Conservation (phyloP, 164 flowering plant species). For the Kalanchoe fedtschenkoi region DNA sequence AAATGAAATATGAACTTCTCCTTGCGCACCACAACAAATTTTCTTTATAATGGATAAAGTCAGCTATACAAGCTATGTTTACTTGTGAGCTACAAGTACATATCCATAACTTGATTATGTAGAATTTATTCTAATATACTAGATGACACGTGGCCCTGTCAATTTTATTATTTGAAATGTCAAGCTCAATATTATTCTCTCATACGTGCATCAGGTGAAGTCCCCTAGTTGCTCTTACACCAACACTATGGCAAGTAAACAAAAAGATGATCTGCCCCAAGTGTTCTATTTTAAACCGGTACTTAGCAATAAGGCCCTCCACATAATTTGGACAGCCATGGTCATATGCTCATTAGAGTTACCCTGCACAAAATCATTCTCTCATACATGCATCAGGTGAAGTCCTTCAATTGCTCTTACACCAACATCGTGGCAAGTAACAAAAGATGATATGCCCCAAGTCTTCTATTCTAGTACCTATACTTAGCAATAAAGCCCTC, state of each 20-base stretch:
- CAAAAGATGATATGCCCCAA: conserved; percentile 97
- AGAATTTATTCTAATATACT: conserved; percentile 76
- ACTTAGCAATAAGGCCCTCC: conserved; percentile 62
- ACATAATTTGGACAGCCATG: conserved; percentile 70
- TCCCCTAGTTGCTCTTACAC: conserved; percentile 94
- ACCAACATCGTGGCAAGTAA: conserved; percentile 98
- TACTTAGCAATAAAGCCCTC: conserved; percentile 68
- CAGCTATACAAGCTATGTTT: conserved; percentile 86
- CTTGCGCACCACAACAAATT: too few relatives aligned
- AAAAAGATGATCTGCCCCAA: conserved; percentile 96
- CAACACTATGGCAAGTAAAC: conserved; percentile 99
- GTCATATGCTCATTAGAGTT: conserved; percentile 96
- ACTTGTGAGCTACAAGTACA: conserved; percentile 99
- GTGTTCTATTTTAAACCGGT: conserved; percentile 95
- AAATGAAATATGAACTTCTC: too few relatives aligned
- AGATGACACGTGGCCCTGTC: conserved; percentile 73
- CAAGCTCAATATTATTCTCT: conserved; percentile 95
- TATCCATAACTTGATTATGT: conserved; percentile 76
- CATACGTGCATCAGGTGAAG: conserved; percentile 70
- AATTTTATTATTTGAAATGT: conserved; percentile 66
- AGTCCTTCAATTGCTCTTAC: conserved; percentile 92
- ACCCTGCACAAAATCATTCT: conserved; percentile 62
- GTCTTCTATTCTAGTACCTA: conserved; percentile 94
- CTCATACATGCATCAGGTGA: conserved; percentile 80
- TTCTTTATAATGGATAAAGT: conserved; percentile 91